Evolutionary conservation across 2,329 filamentous ascomycete species (phyloP).

Genomic region (Endothia cerciana): DNA sequence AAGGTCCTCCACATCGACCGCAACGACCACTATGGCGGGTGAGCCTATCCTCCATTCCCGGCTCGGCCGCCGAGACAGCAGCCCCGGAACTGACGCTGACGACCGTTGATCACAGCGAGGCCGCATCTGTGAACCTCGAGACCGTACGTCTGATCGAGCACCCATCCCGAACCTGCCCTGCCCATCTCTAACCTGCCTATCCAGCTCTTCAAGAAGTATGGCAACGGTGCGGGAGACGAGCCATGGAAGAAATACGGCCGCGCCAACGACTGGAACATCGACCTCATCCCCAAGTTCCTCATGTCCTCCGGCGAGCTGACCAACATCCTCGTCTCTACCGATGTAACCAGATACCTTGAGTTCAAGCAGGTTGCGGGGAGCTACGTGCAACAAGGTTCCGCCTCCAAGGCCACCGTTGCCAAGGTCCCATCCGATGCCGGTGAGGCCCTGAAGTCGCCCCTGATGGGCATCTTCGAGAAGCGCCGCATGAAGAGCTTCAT

Average conservation of each 20-base stretch:
- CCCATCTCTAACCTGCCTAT: constrained; percentile 20
- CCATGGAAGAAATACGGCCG: constrained; percentile 98
- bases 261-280: constrained; percentile 98
- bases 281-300: constrained; percentile 95
- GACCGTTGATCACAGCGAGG: constrained; percentile 64
- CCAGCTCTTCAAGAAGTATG: constrained; percentile 96
- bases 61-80: constrained; percentile 27
- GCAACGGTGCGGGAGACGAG: constrained; percentile 78
- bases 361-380: constrained; percentile 95
- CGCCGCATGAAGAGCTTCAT: constrained; percentile 94
- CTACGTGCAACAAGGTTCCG: constrained; percentile 88
- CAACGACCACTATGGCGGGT: constrained; percentile 99
- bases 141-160: constrained; percentile 59
- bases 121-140: constrained; percentile 95
- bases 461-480: constrained; percentile 99
- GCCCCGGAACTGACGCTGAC: constrained; percentile 4
- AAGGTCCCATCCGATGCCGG: constrained; percentile 94
- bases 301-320: constrained; percentile 99
- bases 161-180: constrained; percentile 21
- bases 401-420: constrained; percentile 85
- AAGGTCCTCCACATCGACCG: constrained; percentile 99
- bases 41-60: constrained; percentile 44
- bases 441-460: constrained; percentile 86
- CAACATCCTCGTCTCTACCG: constrained; percentile 96
- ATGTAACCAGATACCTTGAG: constrained; percentile 85